Evolutionary conservation across 1,139 yeast species (phyloP), one percentile per base, ranked within the genome.

Genomic region (Candida tropicalis): DNA sequence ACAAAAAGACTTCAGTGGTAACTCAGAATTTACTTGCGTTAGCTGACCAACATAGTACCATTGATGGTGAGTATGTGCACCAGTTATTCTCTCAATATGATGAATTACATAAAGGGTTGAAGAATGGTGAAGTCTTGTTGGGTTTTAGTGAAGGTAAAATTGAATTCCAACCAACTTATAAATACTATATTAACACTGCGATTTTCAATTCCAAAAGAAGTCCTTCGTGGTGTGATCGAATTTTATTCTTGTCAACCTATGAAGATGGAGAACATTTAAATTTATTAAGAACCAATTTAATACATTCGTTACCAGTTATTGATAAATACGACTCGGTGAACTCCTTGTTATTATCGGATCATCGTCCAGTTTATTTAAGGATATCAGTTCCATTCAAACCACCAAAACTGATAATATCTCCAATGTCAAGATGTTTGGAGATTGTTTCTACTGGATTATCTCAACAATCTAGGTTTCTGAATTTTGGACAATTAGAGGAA

Each of bases 211-310:
- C 62, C 4, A 83, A 81, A 50, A 66, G 97, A 45, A 69, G 72
- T 2, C 95, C 97, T 0, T 84, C 96, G 3, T 90, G 96, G 96
- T 89, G 97, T 61, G 97, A 90, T 59, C 67, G 97, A 41, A 79
- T 90, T 3, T 59, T 90, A 36, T 87, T 68, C 55, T 77, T 79
- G 46, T 60, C 73, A 0, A 70, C 76, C 0, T 82, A 82, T 55
- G 59, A 62, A 12, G 51, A 49, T 2, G 42, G 46, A 1, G 55
- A 50, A 5, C 12, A 36, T 10, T 38, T 25, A 11, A 20, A 20
- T 9, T 27, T 31, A 15, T 39, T 35, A n/a, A 38, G 35, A 35
- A 22, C 32, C 10, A 29, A 22, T 29, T 38, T 31, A 15, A 13
- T 31, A 2, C 32, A 31, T 11, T 33, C 33, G 15, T 48, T 60